phyloP scores from a whole-genome alignment of 768 basidiomycete genomes.

The Termitomyces sp. region DNA sequence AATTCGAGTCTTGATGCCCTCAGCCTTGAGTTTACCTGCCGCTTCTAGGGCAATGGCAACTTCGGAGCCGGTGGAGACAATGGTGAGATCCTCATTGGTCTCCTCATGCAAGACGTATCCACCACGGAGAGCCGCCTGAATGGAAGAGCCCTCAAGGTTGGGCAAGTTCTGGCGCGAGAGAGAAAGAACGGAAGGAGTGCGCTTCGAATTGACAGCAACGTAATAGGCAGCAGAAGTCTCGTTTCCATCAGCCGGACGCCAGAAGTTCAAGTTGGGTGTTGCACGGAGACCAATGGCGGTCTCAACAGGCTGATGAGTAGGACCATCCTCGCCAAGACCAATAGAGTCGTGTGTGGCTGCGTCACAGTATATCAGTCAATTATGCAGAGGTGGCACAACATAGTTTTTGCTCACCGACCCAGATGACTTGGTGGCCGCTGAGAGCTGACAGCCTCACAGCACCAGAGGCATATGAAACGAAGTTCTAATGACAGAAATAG shows the following conservation, averaged over 20 bases:
- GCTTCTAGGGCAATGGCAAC: slow-evolving; percentile 86
- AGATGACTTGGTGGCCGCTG: slow-evolving; percentile 85
- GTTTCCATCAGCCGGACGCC: slow-evolving; percentile 92
- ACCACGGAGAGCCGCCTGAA: slow-evolving; percentile 78
- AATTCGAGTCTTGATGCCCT: slow-evolving; percentile 77
- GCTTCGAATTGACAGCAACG: slow-evolving; percentile 65
- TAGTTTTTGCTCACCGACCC: slow-evolving; percentile 65
- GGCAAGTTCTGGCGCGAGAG: slow-evolving; percentile 90
- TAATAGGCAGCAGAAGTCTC: slow-evolving; percentile 94
- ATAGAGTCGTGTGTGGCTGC: slow-evolving; percentile 93
- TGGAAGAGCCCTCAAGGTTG: slow-evolving; percentile 81
- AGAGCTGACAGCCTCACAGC: slow-evolving; percentile 89
- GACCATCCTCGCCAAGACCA: slow-evolving; percentile 89
- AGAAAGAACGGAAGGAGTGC: slow-evolving; percentile 79
- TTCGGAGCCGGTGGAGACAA: slow-evolving; percentile 88
- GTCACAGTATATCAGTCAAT: not conserved
- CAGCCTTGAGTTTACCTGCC: slow-evolving; percentile 66
- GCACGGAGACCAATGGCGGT: slow-evolving; percentile 84
- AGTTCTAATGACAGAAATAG: slow-evolving; percentile 49
- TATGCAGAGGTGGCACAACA: not conserved
- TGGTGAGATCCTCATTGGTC: slow-evolving; percentile 74
- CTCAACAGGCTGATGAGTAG: slow-evolving; percentile 94
- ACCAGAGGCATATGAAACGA: slow-evolving; percentile 90
- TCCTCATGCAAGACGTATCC: slow-evolving; percentile 89
- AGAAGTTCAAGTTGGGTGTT: slow-evolving; percentile 87